Evolutionary conservation across 2,329 filamentous ascomycete species (phyloP).

Genomic region (Plectosphaerella sp.): DNA sequence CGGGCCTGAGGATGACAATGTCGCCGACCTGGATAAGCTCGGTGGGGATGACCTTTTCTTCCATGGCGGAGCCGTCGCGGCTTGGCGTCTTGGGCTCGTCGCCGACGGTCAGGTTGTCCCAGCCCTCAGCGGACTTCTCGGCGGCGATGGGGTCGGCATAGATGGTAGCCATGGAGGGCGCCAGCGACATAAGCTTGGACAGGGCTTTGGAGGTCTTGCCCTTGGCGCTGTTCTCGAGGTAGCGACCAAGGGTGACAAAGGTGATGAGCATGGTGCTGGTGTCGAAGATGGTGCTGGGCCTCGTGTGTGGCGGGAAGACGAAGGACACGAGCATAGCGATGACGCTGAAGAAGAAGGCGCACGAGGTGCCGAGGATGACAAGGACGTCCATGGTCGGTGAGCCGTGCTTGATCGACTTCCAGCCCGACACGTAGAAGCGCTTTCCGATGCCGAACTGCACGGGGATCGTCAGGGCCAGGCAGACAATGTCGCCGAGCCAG

Average conservation of each 20-base stretch:
- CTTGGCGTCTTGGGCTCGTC: slow-evolving; percentile 40
- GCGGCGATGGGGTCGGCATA: slow-evolving; percentile 92
- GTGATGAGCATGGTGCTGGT: slow-evolving; percentile 98
- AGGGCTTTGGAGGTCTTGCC: slow-evolving; percentile 93
- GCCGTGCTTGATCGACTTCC: slow-evolving; percentile 83
- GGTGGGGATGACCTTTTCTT: slow-evolving; percentile 84
- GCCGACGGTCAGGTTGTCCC: slow-evolving; percentile 45
- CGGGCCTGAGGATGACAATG: slow-evolving; percentile 85
- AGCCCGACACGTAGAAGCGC: slow-evolving; percentile 92
- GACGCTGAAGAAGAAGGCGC: slow-evolving; percentile 93
- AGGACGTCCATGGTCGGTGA: slow-evolving; percentile 98
- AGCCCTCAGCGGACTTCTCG: slow-evolving; percentile 81
- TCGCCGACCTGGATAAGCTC: slow-evolving; percentile 93
- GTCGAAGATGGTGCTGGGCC: slow-evolving; percentile 89
- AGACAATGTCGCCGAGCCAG: slow-evolving; percentile 83
- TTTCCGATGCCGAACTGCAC: slow-evolving; percentile 95
- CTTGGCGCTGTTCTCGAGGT: slow-evolving; percentile 90
- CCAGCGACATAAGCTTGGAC: slow-evolving; percentile 89
- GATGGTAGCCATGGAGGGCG: slow-evolving; percentile 95
- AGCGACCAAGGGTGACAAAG: slow-evolving; percentile 87
- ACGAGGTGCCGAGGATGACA: slow-evolving; percentile 87
- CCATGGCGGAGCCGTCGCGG: slow-evolving; percentile 58
- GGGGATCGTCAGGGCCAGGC: slow-evolving; percentile 78
- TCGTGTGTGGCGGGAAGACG: slow-evolving; percentile 66
- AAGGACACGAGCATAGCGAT: slow-evolving; percentile 83